Conservation (phyloP, 345 rosid species). For the Salix exigua region DNA sequence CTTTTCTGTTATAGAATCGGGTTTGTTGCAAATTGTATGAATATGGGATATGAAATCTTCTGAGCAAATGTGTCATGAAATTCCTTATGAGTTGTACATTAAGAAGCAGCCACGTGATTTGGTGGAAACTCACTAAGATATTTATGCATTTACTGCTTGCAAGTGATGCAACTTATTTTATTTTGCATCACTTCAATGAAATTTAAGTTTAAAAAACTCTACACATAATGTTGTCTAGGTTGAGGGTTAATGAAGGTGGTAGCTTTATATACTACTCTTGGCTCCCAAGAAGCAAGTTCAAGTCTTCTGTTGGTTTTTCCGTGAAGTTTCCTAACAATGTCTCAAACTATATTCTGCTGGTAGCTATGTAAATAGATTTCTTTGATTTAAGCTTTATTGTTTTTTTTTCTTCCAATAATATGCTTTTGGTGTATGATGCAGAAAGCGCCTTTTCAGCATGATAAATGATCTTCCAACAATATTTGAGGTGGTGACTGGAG, state of each 20-base stretch:
- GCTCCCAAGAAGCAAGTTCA: background rate
- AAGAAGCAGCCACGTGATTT: background rate
- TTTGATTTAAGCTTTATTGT: background rate
- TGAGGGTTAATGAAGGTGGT: background rate
- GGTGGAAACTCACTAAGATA: background rate
- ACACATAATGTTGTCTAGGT: background rate
- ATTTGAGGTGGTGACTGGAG: conserved; percentile 11
- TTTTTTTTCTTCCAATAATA: background rate
- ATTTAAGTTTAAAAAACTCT: background rate
- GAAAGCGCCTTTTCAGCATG: conserved; percentile 19
- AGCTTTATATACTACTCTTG: background rate
- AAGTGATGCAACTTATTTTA: background rate
- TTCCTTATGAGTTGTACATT: background rate
- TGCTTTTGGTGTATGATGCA: conserved; percentile 1
- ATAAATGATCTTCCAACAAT: conserved; percentile 15
- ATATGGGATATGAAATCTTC: background rate
- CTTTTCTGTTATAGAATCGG: background rate
- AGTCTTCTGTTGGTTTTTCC: background rate
- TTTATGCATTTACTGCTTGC: background rate
- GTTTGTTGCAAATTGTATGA: background rate
- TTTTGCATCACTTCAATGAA: background rate
- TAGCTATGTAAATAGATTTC: background rate
- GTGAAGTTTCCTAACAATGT: background rate
- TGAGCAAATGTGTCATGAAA: background rate
- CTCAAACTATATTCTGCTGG: background rate